Percentiles rank a stretch among this genome's conserved stretches.
Conservation (phyloP, 108 stramenopile species). For the Skeletonema costatum region DNA sequence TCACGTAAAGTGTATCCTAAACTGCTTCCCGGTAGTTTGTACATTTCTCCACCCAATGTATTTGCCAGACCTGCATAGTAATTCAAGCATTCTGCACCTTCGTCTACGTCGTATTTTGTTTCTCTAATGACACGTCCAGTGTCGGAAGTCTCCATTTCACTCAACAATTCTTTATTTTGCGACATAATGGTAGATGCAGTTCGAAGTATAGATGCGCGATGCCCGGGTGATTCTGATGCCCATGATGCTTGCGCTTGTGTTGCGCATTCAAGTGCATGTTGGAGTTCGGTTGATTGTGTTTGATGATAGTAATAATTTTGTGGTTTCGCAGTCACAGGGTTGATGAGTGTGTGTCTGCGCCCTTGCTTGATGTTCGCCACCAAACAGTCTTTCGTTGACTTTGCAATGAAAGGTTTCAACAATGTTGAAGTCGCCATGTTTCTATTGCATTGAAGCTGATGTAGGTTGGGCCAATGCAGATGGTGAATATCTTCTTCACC, state of each 20-base stretch:
- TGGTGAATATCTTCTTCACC: too few species aligned
- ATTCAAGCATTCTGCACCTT: slow-evolving; percentile 46
- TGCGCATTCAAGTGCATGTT: slow-evolving; percentile 4
- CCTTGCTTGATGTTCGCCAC: neutral
- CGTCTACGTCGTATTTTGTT: slow-evolving; percentile 36
- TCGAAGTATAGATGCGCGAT: slow-evolving; percentile 17
- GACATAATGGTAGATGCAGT: slow-evolving; percentile 23
- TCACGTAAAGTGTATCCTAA: slow-evolving; percentile 55
- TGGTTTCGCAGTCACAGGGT: slow-evolving; percentile 15
- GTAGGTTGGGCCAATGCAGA: too few species aligned
- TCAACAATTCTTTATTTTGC: slow-evolving; percentile 8
- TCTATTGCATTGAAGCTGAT: neutral
- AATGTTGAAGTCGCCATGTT: neutral
- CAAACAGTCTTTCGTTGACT: neutral
- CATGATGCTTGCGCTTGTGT: slow-evolving; percentile 12
- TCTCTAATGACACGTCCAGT: slow-evolving; percentile 66
- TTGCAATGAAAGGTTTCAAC: slow-evolving; percentile 2
- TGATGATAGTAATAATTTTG: slow-evolving; percentile 20
- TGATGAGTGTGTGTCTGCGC: slow-evolving; percentile 5
- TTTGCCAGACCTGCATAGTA: slow-evolving; percentile 58
- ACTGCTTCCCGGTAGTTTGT: slow-evolving; percentile 14
- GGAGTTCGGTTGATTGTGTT: slow-evolving; percentile 10
- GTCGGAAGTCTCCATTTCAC: slow-evolving; percentile 58
- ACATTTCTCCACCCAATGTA: slow-evolving; percentile 25
- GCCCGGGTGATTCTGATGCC: slow-evolving; percentile 8